Percentiles rank a stretch among this genome's conserved stretches.
These are phyloP conservation scores for Carex pumila DNA, from an alignment of 176 grass and related monocot species.

Conservation along the genomic window DNA sequence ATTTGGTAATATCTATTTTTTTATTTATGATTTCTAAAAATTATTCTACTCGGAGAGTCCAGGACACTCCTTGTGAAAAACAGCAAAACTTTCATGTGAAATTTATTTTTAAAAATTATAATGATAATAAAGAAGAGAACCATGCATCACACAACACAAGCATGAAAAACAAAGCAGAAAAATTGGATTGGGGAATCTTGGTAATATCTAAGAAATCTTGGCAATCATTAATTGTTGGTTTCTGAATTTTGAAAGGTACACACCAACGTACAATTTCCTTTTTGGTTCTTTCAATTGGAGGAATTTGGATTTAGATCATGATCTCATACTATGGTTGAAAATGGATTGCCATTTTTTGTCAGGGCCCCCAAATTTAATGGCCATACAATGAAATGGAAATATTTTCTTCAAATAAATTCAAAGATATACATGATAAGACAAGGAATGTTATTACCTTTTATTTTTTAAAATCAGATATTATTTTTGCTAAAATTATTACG, in stretches of 20 bases:
- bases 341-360: background rate
- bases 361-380: background rate
- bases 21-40: too few species aligned
- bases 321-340: background rate
- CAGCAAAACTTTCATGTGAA: slow-evolving; percentile 8
- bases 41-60: too few species aligned
- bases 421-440: background rate
- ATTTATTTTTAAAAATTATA: background rate
- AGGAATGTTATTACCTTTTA: background rate
- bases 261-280: background rate
- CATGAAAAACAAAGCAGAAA: background rate
- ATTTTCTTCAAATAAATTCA: background rate
- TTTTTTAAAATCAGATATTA: background rate
- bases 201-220: background rate
- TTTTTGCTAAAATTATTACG: background rate
- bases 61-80: background rate
- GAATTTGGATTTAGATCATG: background rate
- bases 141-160: slow-evolving; percentile 16
- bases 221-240: background rate
- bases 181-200: background rate
- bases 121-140: background rate
- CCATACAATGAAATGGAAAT: background rate
- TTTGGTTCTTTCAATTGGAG: background rate
- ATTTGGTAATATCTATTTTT: too few species aligned
- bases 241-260: background rate